Evolutionary conservation across 331 rosid species (phyloP), one percentile per base, ranked within the genome.

Genomic region (Dryas integrifolia): DNA sequence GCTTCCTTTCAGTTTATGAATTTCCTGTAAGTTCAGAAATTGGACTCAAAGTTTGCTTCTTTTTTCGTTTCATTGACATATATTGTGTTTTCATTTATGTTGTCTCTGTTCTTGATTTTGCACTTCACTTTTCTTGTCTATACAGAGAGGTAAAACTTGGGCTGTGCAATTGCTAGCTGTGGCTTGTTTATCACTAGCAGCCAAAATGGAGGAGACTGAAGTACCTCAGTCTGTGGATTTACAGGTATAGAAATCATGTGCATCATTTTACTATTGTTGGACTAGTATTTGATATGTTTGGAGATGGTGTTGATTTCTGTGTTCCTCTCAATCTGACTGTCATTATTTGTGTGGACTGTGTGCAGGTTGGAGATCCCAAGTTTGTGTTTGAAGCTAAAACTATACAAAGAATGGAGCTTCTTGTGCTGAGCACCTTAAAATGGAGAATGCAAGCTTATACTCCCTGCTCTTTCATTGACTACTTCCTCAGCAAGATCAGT

Each of bases 401-500:
- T 26, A 76, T 86, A 72, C 77, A 58, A 35, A 80, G 85, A 79
- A 88, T 90, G 97, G 98, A 92, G 76, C 89, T 87, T 53, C 45
- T 86, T 49, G 83, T 92, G 71, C 70, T 90, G 64, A 85, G 62
- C 79, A 85, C 76, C 30, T 76, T 90, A 88, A 77, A 69, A 43
- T 92, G 98, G 97, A 85, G 87, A 81, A 85, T 90, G 98, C 92
- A 73, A 55, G 83, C 90, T 58, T 63, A 67, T 58, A 92, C 86
- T 56, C 88, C 97, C 35, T 87, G 71, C 73, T 80, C 98, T 58
- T 88, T 84, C 80, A 43, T 92, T 49, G 90, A 87, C 56, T 82
- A 83, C 83, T 90, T 88, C 73, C 85, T 90, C 30, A 44, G 75
- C 48, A 90, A 87, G 82, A 81, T 88, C 50, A 76, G 45, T 67